A percentile compares a stretch with the other conserved stretches of the same genome.
Evolutionary conservation across 2,329 filamentous ascomycete species (phyloP).

Genomic region (Hypoxylon sp.): DNA sequence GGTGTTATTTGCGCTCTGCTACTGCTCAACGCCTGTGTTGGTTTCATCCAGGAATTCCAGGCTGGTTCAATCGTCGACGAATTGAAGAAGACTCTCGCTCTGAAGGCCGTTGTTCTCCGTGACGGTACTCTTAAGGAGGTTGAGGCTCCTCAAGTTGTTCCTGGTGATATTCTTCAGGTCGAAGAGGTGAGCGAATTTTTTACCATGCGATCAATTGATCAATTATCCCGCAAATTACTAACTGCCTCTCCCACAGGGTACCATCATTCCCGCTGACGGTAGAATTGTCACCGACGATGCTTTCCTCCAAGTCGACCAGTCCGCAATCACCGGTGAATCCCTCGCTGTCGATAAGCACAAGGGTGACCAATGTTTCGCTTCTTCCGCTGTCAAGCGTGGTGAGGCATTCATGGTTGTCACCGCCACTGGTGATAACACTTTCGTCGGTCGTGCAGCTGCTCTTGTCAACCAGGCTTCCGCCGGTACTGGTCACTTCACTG

Average conservation of each 20-base stretch:
- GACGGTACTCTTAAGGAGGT: conserved; percentile 83
- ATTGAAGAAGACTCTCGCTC: conserved; percentile 89
- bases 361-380: conserved; percentile 85
- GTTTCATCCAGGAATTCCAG: conserved; percentile 91
- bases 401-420: conserved; percentile 87
- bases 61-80: conserved; percentile 92
- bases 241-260: conserved; percentile 66
- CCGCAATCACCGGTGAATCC: conserved; percentile 91
- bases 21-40: conserved; percentile 86
- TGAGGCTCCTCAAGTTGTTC: conserved; percentile 86
- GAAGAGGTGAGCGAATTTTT: conserved; percentile 69
- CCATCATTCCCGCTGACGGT: conserved; percentile 91
- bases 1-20: conserved; percentile 90
- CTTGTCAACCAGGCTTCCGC: conserved; percentile 83
- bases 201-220: conserved; percentile 30
- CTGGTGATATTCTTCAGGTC: conserved; percentile 89
- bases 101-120: conserved; percentile 89
- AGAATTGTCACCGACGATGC: conserved; percentile 86
- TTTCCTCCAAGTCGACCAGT: conserved; percentile 92
- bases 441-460: conserved; percentile 89
- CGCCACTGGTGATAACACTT: conserved; percentile 89
- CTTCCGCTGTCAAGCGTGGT: conserved; percentile 91
- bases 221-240: conserved; percentile 3
- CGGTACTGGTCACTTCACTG: conserved; percentile 88
- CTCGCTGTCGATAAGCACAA: conserved; percentile 91